Base-by-base conservation (phyloP, 1,284 basidiomycete genomes). In the Melampsora larici-populina region DNA sequence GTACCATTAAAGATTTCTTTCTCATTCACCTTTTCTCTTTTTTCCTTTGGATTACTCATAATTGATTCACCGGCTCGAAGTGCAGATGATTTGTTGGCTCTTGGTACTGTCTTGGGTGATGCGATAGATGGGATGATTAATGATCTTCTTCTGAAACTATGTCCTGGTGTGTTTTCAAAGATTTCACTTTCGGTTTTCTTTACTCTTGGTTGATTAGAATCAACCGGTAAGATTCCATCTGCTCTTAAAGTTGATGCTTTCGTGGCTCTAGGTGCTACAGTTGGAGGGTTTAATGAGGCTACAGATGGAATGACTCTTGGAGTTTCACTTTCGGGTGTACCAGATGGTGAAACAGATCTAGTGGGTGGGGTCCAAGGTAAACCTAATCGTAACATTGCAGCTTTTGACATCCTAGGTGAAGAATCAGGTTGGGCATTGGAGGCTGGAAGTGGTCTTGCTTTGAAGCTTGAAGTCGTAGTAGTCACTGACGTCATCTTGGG, bases 161-260 rank as follows among this genome's bases (percentile, higher is more conserved):
- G 70, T 13, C 70, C 70, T 26, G 70, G 70, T 26, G 70, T 73
- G 58, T 73, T 64, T 49, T 64, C 58, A 48, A 73, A 73, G 55
- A 73, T 73, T 9, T 62, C 18, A 29, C 58, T 46, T 29, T 73
- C 58, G n/a, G 58, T 73, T n/a, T 46, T 62, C 11, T 49, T 48
- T 24, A 43, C 33, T 29, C 60, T 5, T 24, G 40, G 17, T 9
- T 29, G 17, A n/a, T n/a, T n/a, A 3, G 29, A 17, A 15, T 69
- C 67, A 29, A 26, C 15, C 17, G 15, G 17, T 17, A 60, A 13
- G 51, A 11, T 33, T 2, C 26, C 60, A n/a, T 33, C 29, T 6
- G 40, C 51, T 11, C 70, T 58, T 4, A 73, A 33, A 63, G 43
- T 49, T 43, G 70, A 73, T 5, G 70, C 70, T 63, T 73, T 73